Conservation (phyloP, 225 moss, liverwort and hornwort species). For the Takakia lepidozioides region DNA sequence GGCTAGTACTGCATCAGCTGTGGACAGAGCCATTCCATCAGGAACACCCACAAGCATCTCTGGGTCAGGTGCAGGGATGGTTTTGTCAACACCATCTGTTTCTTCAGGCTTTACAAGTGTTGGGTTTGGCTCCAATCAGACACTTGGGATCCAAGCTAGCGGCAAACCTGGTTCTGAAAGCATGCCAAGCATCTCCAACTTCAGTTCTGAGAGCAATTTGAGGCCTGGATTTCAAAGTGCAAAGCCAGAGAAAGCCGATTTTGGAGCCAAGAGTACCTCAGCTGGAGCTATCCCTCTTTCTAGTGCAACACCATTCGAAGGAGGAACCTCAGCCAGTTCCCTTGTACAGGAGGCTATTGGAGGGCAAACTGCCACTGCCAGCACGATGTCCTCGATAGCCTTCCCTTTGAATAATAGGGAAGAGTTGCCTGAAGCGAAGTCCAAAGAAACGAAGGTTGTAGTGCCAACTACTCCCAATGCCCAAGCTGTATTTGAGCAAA, state of each 20-base stretch:
- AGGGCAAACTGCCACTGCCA: constrained; percentile 16
- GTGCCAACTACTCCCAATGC: constrained; percentile 25
- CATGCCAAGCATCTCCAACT: constrained; percentile 7
- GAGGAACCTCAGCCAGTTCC: constrained; percentile 14
- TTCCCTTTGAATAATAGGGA: constrained; percentile 22
- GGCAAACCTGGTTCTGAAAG: constrained; percentile 18
- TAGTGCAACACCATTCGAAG: constrained; percentile 12
- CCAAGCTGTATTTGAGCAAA: constrained; percentile 13
- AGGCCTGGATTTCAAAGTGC: constrained; percentile 16
- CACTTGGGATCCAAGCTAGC: constrained; percentile 13
- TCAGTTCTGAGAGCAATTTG: constrained; percentile 23
- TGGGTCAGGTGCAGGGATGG: constrained; percentile 13
- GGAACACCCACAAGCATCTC: constrained; percentile 21
- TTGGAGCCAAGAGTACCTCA: constrained; percentile 31
- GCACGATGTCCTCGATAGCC: constrained; percentile 14
- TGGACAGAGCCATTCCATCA: constrained; percentile 23
- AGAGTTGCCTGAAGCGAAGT: constrained; percentile 15
- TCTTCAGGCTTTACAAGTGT: constrained; percentile 20
- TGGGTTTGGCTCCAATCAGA: constrained; percentile 19
- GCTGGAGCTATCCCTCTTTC: constrained; percentile 22
- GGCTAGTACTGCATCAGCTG: constrained; percentile 9
- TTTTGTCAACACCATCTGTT: constrained; percentile 6
- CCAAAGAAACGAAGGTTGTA: constrained; percentile 28
- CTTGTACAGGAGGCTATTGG: constrained; percentile 16
- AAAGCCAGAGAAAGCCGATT: constrained; percentile 26